Conservation (phyloP, 2,329 filamentous ascomycete genomes). For the Ophiocordyceps robertsii region DNA sequence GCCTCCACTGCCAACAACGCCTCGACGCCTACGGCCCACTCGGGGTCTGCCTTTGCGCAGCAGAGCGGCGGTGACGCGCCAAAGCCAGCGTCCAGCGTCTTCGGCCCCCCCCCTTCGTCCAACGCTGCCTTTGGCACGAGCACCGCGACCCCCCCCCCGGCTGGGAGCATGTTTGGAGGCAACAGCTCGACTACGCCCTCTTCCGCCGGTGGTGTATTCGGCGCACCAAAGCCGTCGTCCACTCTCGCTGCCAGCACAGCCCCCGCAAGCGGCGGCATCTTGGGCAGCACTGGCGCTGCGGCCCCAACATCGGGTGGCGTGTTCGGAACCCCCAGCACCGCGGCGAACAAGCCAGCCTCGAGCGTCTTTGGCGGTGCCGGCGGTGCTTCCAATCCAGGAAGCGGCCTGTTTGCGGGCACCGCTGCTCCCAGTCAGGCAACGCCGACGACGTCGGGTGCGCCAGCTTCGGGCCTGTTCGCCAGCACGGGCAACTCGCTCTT, state of each 20-base stretch:
- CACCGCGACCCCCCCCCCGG: conserved; percentile 7
- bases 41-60: conserved; percentile 18
- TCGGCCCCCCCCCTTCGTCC: conserved; percentile 10
- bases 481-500: conserved; percentile 13
- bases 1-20: conserved; percentile 12
- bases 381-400: conserved; percentile 3
- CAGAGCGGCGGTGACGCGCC: conserved; percentile 12
- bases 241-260: conserved; percentile 6
- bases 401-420: conserved; percentile 5
- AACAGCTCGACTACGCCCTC: conserved; percentile 1
- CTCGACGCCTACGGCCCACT: conserved; percentile 14
- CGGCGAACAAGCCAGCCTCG: conserved; percentile 13
- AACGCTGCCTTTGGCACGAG: conserved; percentile 1
- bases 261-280: conserved; percentile 8
- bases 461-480: conserved; percentile 17
- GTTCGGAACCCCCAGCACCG: conserved; percentile 4
- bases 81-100: conserved; percentile 17
- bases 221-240: conserved; percentile 4
- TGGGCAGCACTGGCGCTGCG: conserved; percentile 6
- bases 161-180: conserved; percentile 7
- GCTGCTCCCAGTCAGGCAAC: conserved; percentile 7
- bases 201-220: conserved; percentile 5
- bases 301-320: conserved; percentile 4
- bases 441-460: conserved; percentile 12
- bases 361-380: conserved; percentile 9